Evolutionary conservation across 2,329 filamentous ascomycete genomes (phyloP).

Genomic region (Paecilomyces variotii): DNA sequence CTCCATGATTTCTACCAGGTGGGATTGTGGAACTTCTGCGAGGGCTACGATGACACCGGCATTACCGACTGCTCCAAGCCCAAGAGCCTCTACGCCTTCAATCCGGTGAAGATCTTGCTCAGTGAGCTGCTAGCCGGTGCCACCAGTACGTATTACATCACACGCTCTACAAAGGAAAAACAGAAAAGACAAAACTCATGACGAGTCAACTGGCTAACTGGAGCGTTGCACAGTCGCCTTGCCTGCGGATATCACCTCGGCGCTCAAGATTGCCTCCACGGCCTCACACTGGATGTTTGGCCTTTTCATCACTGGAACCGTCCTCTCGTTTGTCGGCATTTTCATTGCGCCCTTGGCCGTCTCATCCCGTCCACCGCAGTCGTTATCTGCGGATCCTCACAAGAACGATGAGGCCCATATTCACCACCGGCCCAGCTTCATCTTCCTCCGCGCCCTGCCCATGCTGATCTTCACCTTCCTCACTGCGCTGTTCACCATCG

Average conservation of each 20-base stretch:
- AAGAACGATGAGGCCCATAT: conserved; percentile 19
- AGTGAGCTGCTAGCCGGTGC: conserved; percentile 74
- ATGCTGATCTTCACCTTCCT: conserved; percentile 62
- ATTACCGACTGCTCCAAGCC: conserved; percentile 70
- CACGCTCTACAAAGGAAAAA: neutral
- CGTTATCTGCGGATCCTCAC: conserved; percentile 19
- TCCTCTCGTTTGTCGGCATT: conserved; percentile 65
- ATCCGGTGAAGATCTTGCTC: conserved; percentile 74
- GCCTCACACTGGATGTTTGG: conserved; percentile 83
- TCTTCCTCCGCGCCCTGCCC: conserved; percentile 50
- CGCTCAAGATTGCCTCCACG: conserved; percentile 64
- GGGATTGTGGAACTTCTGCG: conserved; percentile 86
- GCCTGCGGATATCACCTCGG: conserved; percentile 62
- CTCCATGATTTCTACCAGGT: conserved; percentile 93
- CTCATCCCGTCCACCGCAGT: conserved; percentile 30
- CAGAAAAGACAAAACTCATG: too few relatives aligned
- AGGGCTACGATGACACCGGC: conserved; percentile 63
- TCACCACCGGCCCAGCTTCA: conserved; percentile 28
- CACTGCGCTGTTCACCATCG: conserved; percentile 58
- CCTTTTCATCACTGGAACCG: conserved; percentile 66
- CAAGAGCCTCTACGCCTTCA: conserved; percentile 74
- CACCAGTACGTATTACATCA: conserved; percentile 46
- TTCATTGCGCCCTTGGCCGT: conserved; percentile 51
- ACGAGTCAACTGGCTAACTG: neutral
- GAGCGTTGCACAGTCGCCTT: conserved; percentile 53